Evolutionary conservation across 2,329 filamentous ascomycete genomes (phyloP).

Genomic region (Cordyceps cateniannulata): DNA sequence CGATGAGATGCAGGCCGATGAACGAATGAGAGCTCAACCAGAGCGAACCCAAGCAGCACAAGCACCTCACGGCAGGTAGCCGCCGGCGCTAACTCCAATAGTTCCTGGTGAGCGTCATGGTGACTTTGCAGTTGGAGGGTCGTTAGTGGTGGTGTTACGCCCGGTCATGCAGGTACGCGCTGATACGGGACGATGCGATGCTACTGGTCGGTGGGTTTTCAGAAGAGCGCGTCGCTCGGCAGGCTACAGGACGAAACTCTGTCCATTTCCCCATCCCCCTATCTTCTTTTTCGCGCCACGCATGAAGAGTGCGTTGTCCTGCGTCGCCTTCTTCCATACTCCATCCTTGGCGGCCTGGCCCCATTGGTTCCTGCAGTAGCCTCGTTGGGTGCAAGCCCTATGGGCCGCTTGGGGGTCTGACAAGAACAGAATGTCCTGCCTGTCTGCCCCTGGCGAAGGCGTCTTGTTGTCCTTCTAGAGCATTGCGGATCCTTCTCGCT

Average conservation of each 20-base stretch:
- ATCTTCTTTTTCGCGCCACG: neutral
- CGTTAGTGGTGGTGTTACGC: neutral
- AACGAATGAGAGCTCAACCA: neutral
- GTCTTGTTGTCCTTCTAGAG: neutral
- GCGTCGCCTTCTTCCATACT: too few species aligned
- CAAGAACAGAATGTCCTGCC: too few species aligned
- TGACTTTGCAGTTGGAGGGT: neutral
- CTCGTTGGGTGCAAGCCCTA: neutral
- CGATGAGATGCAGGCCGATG: neutral
- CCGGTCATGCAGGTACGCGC: neutral
- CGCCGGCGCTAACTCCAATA: neutral
- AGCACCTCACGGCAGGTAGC: too few species aligned
- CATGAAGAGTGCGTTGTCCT: too few species aligned
- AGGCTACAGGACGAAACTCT: neutral
- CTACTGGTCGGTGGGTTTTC: neutral
- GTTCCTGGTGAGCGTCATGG: neutral
- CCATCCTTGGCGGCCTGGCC: neutral
- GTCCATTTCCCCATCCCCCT: too few species aligned
- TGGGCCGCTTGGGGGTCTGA: neutral
- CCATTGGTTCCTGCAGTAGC: conserved; percentile 12
- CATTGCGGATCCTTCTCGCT: too few species aligned
- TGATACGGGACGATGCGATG: neutral
- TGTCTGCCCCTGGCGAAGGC: neutral
- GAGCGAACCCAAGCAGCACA: too few species aligned
- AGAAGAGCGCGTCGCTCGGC: neutral